Evolutionary conservation across 177 flowering plant genomes (phyloP).

Genomic region (Vitis hybrid): DNA sequence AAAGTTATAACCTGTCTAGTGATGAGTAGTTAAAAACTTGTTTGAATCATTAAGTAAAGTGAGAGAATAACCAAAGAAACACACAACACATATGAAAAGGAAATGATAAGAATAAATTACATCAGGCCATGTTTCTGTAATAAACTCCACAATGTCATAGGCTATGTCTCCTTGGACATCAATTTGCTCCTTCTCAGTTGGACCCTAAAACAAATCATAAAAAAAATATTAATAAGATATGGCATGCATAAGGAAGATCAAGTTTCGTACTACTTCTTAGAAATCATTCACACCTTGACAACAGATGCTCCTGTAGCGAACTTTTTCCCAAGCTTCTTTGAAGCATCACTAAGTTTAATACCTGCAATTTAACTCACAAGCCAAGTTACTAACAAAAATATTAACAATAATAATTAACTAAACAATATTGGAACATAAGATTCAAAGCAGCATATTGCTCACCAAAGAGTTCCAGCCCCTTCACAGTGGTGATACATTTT

Average conservation of each 20-base stretch:
- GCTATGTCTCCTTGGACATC: slow-evolving; percentile 97
- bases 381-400: background rate
- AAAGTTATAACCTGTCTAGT: background rate
- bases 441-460: slow-evolving; percentile 17
- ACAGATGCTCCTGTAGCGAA: slow-evolving; percentile 99
- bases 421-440: background rate
- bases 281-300: slow-evolving; percentile 64
- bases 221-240: slow-evolving; percentile 9
- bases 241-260: background rate
- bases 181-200: slow-evolving; percentile 96
- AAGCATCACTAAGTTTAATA: slow-evolving; percentile 91
- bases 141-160: slow-evolving; percentile 88
- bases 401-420: background rate
- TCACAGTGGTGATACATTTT: slow-evolving; percentile 86
- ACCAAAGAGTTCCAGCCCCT: slow-evolving; percentile 89
- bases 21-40: background rate
- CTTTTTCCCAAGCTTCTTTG: slow-evolving; percentile 97
- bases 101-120: slow-evolving; percentile 40
- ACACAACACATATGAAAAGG: background rate
- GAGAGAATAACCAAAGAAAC: slow-evolving; percentile 1
- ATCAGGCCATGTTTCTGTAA: slow-evolving; percentile 92
- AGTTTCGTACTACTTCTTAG: background rate
- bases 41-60: background rate
- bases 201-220: slow-evolving; percentile 56
- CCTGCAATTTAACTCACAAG: slow-evolving; percentile 43